These are phyloP conservation scores for Picea engelmannii DNA, from an alignment of 83 land plant genomes.

Conservation along the genomic window DNA sequence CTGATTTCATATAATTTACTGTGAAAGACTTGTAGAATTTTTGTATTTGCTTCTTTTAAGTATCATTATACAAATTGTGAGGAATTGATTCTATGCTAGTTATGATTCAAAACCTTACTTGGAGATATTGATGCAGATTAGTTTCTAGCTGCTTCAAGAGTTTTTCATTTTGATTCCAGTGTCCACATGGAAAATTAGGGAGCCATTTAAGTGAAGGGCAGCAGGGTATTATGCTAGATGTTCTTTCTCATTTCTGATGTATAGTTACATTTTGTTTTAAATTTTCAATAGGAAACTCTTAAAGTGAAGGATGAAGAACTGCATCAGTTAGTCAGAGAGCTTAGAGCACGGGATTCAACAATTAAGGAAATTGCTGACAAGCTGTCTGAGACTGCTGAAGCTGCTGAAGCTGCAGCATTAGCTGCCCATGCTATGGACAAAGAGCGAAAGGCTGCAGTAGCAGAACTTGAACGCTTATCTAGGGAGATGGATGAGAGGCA, in stretches of 20 bases:
- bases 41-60: neutral
- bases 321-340: slow-evolving; percentile 76
- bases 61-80: neutral
- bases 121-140: neutral
- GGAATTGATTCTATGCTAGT: neutral
- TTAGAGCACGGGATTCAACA: slow-evolving; percentile 87
- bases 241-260: neutral
- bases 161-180: neutral
- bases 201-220: neutral
- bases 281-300: slow-evolving; percentile 74
- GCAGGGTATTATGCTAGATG: neutral
- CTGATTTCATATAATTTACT: slow-evolving; percentile 1
- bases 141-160: neutral
- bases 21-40: neutral
- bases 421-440: slow-evolving; percentile 91
- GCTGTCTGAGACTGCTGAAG: slow-evolving; percentile 93
- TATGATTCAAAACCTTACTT: neutral
- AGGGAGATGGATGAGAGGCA: slow-evolving; percentile 54
- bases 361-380: slow-evolving; percentile 95
- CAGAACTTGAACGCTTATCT: slow-evolving; percentile 62
- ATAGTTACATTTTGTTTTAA: neutral
- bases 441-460: slow-evolving; percentile 68
- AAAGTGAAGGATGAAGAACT: slow-evolving; percentile 97
- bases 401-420: slow-evolving; percentile 95
- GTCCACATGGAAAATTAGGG: neutral